Conservation (phyloP, 2,329 filamentous ascomycete species). For the Pseudophaeomoniella oleicola region DNA sequence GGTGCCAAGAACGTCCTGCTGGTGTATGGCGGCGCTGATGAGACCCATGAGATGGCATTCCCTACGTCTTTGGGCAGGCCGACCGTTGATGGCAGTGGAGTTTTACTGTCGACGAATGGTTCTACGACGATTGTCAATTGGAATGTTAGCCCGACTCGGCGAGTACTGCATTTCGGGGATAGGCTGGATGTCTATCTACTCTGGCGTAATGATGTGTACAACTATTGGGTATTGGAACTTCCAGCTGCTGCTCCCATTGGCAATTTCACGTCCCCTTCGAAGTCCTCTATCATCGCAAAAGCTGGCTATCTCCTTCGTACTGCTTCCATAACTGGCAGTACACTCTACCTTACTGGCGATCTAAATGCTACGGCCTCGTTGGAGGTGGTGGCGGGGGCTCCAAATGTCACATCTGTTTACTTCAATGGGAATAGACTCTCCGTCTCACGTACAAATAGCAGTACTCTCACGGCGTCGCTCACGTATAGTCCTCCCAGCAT, state of each 20-base stretch:
- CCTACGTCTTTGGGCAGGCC: constrained; percentile 12
- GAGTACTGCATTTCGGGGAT: constrained; percentile 22
- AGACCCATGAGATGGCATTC: constrained; percentile 27
- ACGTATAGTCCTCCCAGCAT: constrained; percentile 36
- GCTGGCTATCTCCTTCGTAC: constrained; percentile 28
- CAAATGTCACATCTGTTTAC: constrained; percentile 35
- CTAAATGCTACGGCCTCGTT: constrained; percentile 54
- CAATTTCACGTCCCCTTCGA: constrained; percentile 17
- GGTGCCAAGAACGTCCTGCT: constrained; percentile 17
- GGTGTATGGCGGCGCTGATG: constrained; percentile 23
- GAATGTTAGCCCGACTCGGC: constrained; percentile 35
- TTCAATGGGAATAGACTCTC: constrained; percentile 41
- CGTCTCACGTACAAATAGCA: not conserved
- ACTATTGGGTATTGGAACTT: constrained; percentile 29
- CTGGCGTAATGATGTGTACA: constrained; percentile 25
- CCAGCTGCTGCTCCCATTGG: constrained; percentile 12
- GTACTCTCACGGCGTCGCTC: constrained; percentile 28
- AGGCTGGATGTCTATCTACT: constrained; percentile 16
- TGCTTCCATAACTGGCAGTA: constrained; percentile 39
- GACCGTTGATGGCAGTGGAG: constrained; percentile 7
- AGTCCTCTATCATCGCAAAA: constrained; percentile 24
- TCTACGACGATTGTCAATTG: constrained; percentile 29
- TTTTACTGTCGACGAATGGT: not conserved
- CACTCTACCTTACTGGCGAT: constrained; percentile 52
- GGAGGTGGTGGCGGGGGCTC: constrained; percentile 49